Evolutionary conservation across 2,329 filamentous ascomycete genomes (phyloP), one percentile per base, ranked within the genome.

Genomic region (Cladosporium sp.): DNA sequence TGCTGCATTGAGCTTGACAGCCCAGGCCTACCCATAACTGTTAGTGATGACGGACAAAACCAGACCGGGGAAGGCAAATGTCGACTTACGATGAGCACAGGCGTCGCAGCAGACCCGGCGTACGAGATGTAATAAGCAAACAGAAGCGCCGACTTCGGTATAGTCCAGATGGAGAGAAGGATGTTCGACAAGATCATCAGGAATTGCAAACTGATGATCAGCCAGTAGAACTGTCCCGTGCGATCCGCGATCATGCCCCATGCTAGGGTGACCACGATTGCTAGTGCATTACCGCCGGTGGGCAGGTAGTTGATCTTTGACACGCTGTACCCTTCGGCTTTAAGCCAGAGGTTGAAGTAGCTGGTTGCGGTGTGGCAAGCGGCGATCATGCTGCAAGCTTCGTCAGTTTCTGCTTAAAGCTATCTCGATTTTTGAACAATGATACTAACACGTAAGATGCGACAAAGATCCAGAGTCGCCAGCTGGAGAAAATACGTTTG

Each of bases 331-430:
- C 68, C 68, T 49, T 66, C 59, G 14, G 64, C 64, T 47, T 68
- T 69, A 30, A 69, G 65, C 64, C 65, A 69, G 28, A 69, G 66
- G 52, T 68, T 68, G 64, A 69, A 66, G 68, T 68, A 67, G 32
- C 63, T 65, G 21, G 66, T 67, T 47, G 66, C 66, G 15, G 66
- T 65, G 38, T 67, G 66, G 24, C 63, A 65, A 8, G 62, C 66
- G 15, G 66, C 66, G 66, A 67, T 59, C 66, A 67, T 67, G 14
- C 63, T 67, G 32, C 4, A 30, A 8, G 1, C 4, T 5, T 24
- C 12, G 24, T 63, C 44, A 63, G 47, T 18, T 11, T 34, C 26
- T 21, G 28, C 4, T 15, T 4, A 24, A 14, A 11, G 28, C 4
- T 8, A 7, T 28, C 21, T 26, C 4, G 14, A 51, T 51, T 12